These are phyloP conservation scores for Cyberlindnera mississippiensis DNA, from an alignment of 805 yeast genomes.

Conservation along the genomic window DNA sequence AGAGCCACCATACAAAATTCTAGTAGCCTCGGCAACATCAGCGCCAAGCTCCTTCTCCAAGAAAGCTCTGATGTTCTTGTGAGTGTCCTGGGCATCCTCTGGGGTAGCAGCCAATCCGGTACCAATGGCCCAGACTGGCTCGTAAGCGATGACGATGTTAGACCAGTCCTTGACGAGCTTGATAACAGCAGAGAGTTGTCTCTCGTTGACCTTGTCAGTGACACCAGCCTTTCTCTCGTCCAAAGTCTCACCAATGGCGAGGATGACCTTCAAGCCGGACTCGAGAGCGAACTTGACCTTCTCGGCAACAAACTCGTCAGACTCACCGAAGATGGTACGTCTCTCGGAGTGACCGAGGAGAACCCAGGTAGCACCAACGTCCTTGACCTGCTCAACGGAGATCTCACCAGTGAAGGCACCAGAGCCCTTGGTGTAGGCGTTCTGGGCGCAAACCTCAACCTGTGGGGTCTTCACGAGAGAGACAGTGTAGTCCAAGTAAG, in stretches of 20 bases:
- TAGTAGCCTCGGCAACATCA: conserved; percentile 68
- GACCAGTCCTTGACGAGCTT: conserved; percentile 84
- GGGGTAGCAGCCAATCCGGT: conserved; percentile 99
- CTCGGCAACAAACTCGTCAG: conserved; percentile 86
- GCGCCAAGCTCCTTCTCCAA: conserved; percentile 73
- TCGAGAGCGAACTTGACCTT: conserved; percentile 94
- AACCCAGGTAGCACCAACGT: conserved; percentile 91
- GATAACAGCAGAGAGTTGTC: conserved; percentile 87
- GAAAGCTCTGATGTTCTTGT: conserved; percentile 81
- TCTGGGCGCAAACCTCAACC: conserved; percentile 86
- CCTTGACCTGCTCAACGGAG: conserved; percentile 84
- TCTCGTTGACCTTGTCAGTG: conserved; percentile 81
- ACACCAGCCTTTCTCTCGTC: conserved; percentile 90
- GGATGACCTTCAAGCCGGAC: conserved; percentile 82
- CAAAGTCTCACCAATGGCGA: conserved; percentile 96
- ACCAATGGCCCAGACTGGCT: conserved; percentile 99
- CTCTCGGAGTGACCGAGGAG: conserved; percentile 98
- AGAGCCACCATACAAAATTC: conserved; percentile 98
- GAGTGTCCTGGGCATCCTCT: conserved; percentile 95
- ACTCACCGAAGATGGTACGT: conserved; percentile 88
- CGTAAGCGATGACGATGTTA: conserved; percentile 92
- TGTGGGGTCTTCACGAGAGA: conserved; percentile 62
- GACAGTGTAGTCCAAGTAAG: conserved; percentile 79
- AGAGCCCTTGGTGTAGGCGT: conserved; percentile 77
- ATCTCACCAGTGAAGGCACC: conserved; percentile 99